Evolutionary conservation across 2,329 filamentous ascomycete species (phyloP), one percentile per base, ranked within the genome.

Genomic region (Arachnopeziza araneosa): DNA sequence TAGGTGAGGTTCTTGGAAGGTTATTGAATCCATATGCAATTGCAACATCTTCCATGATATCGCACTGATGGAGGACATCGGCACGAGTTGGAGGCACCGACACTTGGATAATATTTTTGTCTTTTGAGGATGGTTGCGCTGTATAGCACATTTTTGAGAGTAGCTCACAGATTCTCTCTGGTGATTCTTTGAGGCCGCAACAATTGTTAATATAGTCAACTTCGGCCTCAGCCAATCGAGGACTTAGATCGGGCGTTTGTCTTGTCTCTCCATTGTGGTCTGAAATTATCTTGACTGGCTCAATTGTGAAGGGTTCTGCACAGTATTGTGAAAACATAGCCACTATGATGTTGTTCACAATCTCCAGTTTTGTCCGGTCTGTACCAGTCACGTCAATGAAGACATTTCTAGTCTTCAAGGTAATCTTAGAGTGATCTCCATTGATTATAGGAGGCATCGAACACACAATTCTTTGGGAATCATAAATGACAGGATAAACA

Each of bases 21-120:
- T 90, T 91, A 81, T 99, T 99, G 83, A 96, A 99, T 66, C 96
- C 95, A 75, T 98, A 97, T 57, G 91, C 92, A 66, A 99, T 95
- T 50, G 92, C 95, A 22, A 96, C 87, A 73, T 99, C 96, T 78
- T 99, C 95, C 93, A 99, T 99, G 67, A 99, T 90, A 73, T 99
- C 95, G 69, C 92, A 96, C 72, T 97, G 90, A 75, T 99, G 95
- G 32, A 99, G 86, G 50, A 99, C 88, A 74, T 99, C 95, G 54
- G 95, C 93, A 64, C 95, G 86, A 53, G 93, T 98, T 32, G 93
- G 85, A 9, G 95, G 95, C 24, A 98, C 84, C 44, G 87, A 83
- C 26, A 98, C 87, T 70, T 96, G 88, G 62, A 96, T 80, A 55
- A 95, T 78, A 71, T 90, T 87, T 58, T 83, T 75, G 63, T 88